These are phyloP conservation scores for Cutaneotrichosporon cavernicola DNA, from an alignment of 1,284 basidiomycete genomes.

Conservation along the genomic window DNA sequence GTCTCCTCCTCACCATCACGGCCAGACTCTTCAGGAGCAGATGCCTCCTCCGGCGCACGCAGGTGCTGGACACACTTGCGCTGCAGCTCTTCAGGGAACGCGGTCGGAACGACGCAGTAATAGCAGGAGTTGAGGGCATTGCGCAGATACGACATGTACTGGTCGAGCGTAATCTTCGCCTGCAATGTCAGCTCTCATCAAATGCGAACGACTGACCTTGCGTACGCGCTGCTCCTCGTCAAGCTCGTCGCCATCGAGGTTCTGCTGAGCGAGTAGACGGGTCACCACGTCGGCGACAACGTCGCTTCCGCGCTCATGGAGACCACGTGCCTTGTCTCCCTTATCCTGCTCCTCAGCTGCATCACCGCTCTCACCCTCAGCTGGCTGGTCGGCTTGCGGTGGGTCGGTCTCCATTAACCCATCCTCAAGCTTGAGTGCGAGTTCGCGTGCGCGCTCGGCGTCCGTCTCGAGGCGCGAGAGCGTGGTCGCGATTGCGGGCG, in stretches of 20 bases:
- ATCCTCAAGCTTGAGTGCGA: conserved; percentile 71
- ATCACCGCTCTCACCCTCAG: conserved; percentile 41
- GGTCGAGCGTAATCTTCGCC: conserved; percentile 46
- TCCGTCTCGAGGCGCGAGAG: conserved; percentile 77
- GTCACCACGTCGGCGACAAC: conserved; percentile 44
- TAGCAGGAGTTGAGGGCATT: conserved; percentile 61
- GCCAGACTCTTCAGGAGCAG: conserved; percentile 43
- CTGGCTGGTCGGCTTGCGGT: conserved; percentile 45
- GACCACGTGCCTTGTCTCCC: conserved; percentile 24
- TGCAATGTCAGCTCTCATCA: conserved; percentile 18
- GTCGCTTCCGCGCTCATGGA: conserved; percentile 44
- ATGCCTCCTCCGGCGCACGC: conserved; percentile 57
- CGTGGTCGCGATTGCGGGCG: conserved; percentile 74
- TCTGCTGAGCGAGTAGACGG: conserved; percentile 34
- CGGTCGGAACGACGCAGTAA: conserved; percentile 86
- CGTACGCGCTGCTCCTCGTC: conserved; percentile 33
- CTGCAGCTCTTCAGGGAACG: conserved; percentile 89
- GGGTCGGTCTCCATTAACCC: conserved; percentile 51
- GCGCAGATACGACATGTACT: conserved; percentile 45
- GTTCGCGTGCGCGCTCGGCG: conserved; percentile 66
- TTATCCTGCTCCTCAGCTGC: conserved; percentile 12
- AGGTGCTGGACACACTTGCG: conserved; percentile 89
- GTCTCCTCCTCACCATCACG: conserved; percentile 53
- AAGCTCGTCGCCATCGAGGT: conserved; percentile 33
- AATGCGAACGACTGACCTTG: conserved; percentile 30